phyloP scores from a whole-genome alignment of 2,329 filamentous ascomycete genomes.

The Westerdykella ornata region DNA sequence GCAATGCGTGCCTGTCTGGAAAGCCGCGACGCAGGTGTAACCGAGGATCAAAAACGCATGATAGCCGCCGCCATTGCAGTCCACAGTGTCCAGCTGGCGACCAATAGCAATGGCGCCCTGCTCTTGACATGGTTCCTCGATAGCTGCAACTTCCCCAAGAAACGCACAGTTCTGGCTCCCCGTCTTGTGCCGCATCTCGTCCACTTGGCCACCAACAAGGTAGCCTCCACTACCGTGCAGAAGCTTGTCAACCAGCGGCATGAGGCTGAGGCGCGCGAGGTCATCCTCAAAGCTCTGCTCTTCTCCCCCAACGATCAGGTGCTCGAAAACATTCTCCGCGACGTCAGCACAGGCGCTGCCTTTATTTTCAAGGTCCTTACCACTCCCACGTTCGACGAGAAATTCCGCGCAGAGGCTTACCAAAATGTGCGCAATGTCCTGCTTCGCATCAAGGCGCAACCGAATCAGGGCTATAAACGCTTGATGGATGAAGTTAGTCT shows the following conservation, averaged over 20 bases:
- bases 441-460: constrained; percentile 82
- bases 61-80: constrained; percentile 91
- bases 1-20: constrained; percentile 96
- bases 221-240: constrained; percentile 91
- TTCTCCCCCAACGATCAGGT: constrained; percentile 81
- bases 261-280: constrained; percentile 85
- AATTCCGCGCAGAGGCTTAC: constrained; percentile 76
- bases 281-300: constrained; percentile 83
- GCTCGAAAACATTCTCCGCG: constrained; percentile 81
- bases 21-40: constrained; percentile 70
- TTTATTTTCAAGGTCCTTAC: constrained; percentile 98
- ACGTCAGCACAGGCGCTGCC: constrained; percentile 87
- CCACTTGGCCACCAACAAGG: constrained; percentile 95
- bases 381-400: constrained; percentile 94
- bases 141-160: constrained; percentile 89
- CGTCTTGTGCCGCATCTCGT: constrained; percentile 88
- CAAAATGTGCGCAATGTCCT: constrained; percentile 89
- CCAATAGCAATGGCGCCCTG: constrained; percentile 90
- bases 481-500: constrained; percentile 97
- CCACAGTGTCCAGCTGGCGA: constrained; percentile 92
- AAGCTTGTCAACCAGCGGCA: constrained; percentile 98
- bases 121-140: constrained; percentile 97
- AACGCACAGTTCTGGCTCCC: constrained; percentile 85
- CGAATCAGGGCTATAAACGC: constrained; percentile 93
- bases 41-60: constrained; percentile 91